These are phyloP conservation scores for Jacaranda mimosifolia DNA, from an alignment of 257 asterid genomes.

Conservation along the genomic window DNA sequence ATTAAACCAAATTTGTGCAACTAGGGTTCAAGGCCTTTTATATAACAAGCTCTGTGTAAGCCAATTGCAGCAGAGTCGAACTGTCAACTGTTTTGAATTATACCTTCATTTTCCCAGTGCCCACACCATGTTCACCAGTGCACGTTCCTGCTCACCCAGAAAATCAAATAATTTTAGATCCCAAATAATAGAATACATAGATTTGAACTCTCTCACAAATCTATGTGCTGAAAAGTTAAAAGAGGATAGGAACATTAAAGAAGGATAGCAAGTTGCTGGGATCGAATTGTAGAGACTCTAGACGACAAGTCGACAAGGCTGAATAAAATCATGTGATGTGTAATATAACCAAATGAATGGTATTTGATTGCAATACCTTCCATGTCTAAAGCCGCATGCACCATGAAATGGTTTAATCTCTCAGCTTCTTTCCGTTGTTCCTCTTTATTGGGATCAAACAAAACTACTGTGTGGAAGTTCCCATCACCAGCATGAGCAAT, in stretches of 20 bases:
- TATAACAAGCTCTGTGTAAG: not conserved
- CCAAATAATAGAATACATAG: not conserved
- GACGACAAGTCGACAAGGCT: not conserved
- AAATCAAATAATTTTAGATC: slow-evolving; percentile 4
- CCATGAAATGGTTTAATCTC: slow-evolving; percentile 90
- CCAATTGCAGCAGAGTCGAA: not conserved
- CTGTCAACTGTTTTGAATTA: not conserved
- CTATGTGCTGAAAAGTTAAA: no score
- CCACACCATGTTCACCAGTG: slow-evolving; percentile 99
- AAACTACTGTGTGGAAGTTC: slow-evolving; percentile 83
- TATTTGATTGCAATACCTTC: slow-evolving; percentile 71
- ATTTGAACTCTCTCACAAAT: not conserved
- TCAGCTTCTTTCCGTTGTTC: slow-evolving; percentile 86
- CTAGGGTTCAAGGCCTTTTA: no score
- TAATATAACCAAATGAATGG: not conserved
- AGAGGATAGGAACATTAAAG: not conserved
- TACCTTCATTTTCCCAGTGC: slow-evolving; percentile 99
- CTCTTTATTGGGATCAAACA: slow-evolving; percentile 76
- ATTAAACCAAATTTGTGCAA: not conserved
- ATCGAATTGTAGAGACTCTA: not conserved
- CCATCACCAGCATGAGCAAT: slow-evolving; percentile 99
- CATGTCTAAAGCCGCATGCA: slow-evolving; percentile 85
- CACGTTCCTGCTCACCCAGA: slow-evolving; percentile 76
- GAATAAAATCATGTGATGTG: not conserved
- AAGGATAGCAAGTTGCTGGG: not conserved